Evolutionary conservation across 1,284 basidiomycete genomes (phyloP), one percentile per base, ranked within the genome.

Genomic region (Leccinum subspadiceum): DNA sequence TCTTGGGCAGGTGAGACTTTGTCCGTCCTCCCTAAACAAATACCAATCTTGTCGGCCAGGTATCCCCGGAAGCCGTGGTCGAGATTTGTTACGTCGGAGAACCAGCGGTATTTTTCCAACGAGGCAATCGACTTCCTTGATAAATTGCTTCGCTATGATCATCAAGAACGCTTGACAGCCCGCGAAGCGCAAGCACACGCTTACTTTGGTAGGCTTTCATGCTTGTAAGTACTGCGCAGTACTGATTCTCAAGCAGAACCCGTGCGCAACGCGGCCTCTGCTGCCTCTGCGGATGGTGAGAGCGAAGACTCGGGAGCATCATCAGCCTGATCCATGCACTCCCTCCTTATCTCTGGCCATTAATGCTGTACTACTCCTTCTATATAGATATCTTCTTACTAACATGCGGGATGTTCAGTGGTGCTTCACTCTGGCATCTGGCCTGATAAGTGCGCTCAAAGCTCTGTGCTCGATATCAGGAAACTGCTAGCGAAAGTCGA

Each of bases 61-160:
- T 96, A 96, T 78, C 90, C 90, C 61, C 86, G 92, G 73, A 98
- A 96, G 76, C 90, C 94, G 4, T 99, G 96, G 95, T 87, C 91
- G 53, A 84, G 89, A 62, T 96, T 97, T 76, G 90, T 96, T 69
- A 96, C 93, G 6, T 90, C 89, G 52, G 96, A 99, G 73, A 98
- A 98, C 75, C 94, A 97, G 76, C 87, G 95, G 58, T 98, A 93
- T 77, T 94, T 98, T 66, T 94, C 94, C n/a, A 97, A 94, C 73
- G 94, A 96, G 72, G 95, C 94, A n/a, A 91, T 96, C 69, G 95
- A 98, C 79, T 91, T 98, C 71, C 78, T 99, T 63, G 96, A 99
- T 79, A 96, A 96, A 78, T 82, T 99, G 52, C 84, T 99, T 69
- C 87, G 93, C 53, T 99, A 98, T 75, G 94, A 98, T 75, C 96